Conservation (phyloP, 2,329 filamentous ascomycete species). For the Raffaelea albimanens region DNA sequence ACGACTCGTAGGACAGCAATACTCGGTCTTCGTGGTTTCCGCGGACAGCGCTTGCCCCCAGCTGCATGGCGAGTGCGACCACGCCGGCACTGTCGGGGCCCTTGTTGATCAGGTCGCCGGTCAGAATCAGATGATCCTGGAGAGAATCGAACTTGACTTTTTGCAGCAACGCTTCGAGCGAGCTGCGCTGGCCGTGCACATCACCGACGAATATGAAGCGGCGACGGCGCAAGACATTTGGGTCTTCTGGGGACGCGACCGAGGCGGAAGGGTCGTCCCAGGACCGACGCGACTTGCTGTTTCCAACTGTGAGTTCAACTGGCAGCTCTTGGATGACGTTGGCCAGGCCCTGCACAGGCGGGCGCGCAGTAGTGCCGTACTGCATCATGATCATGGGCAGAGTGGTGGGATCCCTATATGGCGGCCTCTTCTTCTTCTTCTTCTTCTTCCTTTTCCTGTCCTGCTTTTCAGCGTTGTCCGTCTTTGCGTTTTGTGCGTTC, state of each 20-base stretch:
- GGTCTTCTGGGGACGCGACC: constrained; percentile 16
- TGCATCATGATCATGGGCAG: constrained; percentile 8
- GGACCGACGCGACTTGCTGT: background rate
- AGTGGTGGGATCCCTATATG: background rate
- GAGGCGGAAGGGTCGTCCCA: constrained; percentile 12
- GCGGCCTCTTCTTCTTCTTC: background rate
- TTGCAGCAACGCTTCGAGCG: constrained; percentile 56
- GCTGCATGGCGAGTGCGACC: constrained; percentile 61
- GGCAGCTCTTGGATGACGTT: constrained; percentile 21
- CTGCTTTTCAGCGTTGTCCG: background rate
- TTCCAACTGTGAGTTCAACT: constrained; percentile 14
- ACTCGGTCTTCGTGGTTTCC: constrained; percentile 90
- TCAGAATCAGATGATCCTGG: constrained; percentile 65
- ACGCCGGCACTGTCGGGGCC: constrained; percentile 76
- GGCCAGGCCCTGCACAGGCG: constrained; percentile 22
- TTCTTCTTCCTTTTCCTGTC: background rate
- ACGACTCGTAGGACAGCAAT: constrained; percentile 50
- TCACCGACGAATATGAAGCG: constrained; percentile 79
- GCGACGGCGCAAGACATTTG: constrained; percentile 24
- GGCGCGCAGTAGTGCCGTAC: constrained; percentile 30
- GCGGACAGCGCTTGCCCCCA: constrained; percentile 72
- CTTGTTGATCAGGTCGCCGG: constrained; percentile 76
- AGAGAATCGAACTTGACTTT: constrained; percentile 52
- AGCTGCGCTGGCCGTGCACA: constrained; percentile 75
- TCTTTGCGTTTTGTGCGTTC: background rate